Percentiles rank a stretch among this genome's conserved stretches.
Conservation (phyloP, 108 stramenopile genomes). For the Pseudonitzschia multistriata region DNA sequence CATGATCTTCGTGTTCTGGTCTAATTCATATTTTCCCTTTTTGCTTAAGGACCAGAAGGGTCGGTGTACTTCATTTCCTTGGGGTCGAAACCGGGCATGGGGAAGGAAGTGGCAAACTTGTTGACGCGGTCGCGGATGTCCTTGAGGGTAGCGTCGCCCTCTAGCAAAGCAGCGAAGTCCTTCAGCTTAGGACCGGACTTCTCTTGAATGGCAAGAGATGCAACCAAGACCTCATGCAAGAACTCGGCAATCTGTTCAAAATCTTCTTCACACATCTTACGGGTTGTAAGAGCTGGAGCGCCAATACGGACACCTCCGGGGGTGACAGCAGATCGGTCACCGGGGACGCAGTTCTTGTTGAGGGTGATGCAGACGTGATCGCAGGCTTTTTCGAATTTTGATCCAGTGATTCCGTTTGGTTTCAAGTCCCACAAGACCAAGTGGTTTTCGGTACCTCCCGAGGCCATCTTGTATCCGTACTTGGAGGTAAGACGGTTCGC, state of each 20-base stretch:
- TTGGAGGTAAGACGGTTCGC: conserved; percentile 72
- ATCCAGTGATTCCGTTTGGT: conserved; percentile 92
- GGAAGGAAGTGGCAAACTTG: conserved; percentile 90
- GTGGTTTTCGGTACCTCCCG: conserved; percentile 99
- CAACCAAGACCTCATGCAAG: conserved; percentile 85
- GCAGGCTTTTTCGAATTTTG: conserved; percentile 98
- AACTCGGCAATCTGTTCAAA: conserved; percentile 96
- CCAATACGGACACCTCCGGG: conserved; percentile 99
- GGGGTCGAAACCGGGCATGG: conserved; percentile 97
- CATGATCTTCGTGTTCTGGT: not conserved
- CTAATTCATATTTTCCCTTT: not conserved
- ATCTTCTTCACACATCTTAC: conserved; percentile 90
- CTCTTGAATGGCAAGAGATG: conserved; percentile 89
- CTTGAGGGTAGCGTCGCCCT: conserved; percentile 65
- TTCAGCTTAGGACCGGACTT: conserved; percentile 87
- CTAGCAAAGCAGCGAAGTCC: conserved; percentile 86
- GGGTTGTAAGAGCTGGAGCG: conserved; percentile 89
- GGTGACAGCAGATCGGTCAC: conserved; percentile 97
- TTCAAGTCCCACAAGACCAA: conserved; percentile 98
- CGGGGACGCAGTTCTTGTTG: conserved; percentile 99
- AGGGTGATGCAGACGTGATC: conserved; percentile 97
- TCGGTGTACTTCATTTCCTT: conserved; percentile 81
- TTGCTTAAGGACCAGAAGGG: conserved; percentile 33
- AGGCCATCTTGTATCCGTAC: conserved; percentile 93
- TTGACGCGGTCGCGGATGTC: conserved; percentile 81